Conservation (phyloP, 1,139 yeast genomes). For the Pichia inconspicua region DNA sequence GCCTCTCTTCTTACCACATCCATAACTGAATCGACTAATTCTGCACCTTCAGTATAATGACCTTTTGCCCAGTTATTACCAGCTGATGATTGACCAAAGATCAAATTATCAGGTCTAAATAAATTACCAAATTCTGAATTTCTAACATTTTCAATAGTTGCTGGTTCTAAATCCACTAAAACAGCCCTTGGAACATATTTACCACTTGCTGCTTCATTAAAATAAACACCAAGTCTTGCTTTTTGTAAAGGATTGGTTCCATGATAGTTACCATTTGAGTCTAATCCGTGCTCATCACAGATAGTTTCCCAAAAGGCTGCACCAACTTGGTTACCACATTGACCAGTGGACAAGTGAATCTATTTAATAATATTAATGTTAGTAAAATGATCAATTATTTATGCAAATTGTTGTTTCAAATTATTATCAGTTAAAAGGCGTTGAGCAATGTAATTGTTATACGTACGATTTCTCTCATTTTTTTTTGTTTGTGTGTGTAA, state of each 20-base stretch:
- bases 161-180: conserved; percentile 88
- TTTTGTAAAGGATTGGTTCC: conserved; percentile 63
- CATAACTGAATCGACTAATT: conserved; percentile 79
- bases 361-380: conserved; percentile 20
- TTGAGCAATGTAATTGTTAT: not conserved
- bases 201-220: conserved; percentile 66
- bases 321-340: conserved; percentile 99
- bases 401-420: not conserved
- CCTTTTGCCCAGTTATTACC: conserved; percentile 98
- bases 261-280: conserved; percentile 68
- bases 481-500: not conserved
- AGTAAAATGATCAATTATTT: not conserved
- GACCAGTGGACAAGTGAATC: conserved; percentile 97
- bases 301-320: conserved; percentile 98
- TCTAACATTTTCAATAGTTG: conserved; percentile 79
- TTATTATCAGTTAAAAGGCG: too few relatives aligned
- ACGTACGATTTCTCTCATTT: conserved; percentile 19
- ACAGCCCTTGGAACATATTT: conserved; percentile 93
- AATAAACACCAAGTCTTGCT: conserved; percentile 48
- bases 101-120: conserved; percentile 86
- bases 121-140: conserved; percentile 70
- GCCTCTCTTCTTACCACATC: conserved; percentile 91
- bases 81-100: conserved; percentile 85
- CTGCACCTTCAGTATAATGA: conserved; percentile 94
- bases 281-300: conserved; percentile 94